Evolutionary conservation across 371 early-diverging fungal species (phyloP).

Genomic region (Mucor sp.): DNA sequence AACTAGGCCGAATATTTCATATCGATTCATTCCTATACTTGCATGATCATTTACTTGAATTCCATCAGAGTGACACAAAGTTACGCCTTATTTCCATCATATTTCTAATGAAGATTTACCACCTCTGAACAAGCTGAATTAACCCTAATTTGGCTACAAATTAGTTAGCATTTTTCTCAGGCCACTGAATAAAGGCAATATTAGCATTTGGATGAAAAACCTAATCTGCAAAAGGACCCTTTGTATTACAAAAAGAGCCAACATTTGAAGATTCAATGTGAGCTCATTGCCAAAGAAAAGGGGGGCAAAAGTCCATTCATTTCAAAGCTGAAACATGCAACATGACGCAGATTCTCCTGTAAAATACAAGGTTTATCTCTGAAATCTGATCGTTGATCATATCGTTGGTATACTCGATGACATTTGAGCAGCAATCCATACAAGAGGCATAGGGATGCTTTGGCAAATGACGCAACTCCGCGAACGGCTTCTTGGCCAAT

Average conservation of each 20-base stretch:
- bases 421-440: neutral
- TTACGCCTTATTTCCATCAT: neutral
- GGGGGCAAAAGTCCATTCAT: too few relatives aligned
- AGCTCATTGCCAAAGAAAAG: neutral
- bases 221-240: neutral
- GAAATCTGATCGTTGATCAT: neutral
- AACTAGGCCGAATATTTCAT: neutral
- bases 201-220: neutral
- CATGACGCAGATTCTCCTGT: too few relatives aligned
- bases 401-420: neutral
- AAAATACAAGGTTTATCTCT: neutral
- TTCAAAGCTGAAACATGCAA: neutral
- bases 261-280: neutral
- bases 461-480: constrained; percentile 11
- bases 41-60: neutral
- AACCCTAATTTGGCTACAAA: neutral
- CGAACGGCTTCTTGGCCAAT: neutral
- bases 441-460: neutral
- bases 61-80: neutral
- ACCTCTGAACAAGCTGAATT: neutral
- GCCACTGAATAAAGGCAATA: neutral
- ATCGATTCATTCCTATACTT: too few relatives aligned
- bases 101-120: neutral
- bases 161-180: neutral
- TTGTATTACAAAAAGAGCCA: neutral